Percentiles rank a stretch among this genome's conserved stretches.
Conservation (phyloP, 2,329 filamentous ascomycete genomes). For the Eurotiales sp. region DNA sequence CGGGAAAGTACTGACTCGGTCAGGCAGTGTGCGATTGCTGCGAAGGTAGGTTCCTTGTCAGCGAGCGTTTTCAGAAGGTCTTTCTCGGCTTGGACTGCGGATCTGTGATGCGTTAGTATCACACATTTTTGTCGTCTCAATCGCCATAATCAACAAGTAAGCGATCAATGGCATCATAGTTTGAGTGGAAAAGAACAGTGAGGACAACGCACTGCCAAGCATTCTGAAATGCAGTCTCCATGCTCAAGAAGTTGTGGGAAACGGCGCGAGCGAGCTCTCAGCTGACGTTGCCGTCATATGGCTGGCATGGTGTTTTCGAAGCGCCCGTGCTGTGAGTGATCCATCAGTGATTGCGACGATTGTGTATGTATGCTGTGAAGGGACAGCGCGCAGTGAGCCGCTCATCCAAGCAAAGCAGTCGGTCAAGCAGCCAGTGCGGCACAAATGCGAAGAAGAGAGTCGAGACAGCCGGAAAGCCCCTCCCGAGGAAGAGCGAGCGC, state of each 20-base stretch:
- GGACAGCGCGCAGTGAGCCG: no score
- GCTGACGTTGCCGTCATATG: conserved; percentile 56
- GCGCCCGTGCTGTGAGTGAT: conserved; percentile 49
- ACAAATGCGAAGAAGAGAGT: background rate
- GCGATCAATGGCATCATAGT: conserved; percentile 1
- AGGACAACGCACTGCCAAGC: conserved; percentile 49
- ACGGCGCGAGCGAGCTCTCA: conserved; percentile 43
- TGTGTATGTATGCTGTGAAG: background rate
- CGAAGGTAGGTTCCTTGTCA: conserved; percentile 48
- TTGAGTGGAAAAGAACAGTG: conserved; percentile 10
- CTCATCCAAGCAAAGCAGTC: no score
- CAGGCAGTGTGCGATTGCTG: conserved; percentile 46
- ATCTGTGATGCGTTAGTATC: conserved; percentile 21
- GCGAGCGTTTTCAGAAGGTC: conserved; percentile 48
- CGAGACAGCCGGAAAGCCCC: background rate
- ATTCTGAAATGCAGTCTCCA: conserved; percentile 47
- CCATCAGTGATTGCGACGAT: conserved; percentile 43
- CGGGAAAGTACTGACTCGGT: conserved; percentile 30
- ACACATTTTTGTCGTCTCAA: no score
- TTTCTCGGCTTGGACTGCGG: conserved; percentile 45
- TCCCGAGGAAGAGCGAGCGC: background rate
- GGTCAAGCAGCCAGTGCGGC: background rate
- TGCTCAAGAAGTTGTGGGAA: conserved; percentile 24
- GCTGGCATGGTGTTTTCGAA: conserved; percentile 49
- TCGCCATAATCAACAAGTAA: background rate